Base-by-base conservation (phyloP, 2,329 filamentous ascomycete species). In the Sarocladium kiliense region DNA sequence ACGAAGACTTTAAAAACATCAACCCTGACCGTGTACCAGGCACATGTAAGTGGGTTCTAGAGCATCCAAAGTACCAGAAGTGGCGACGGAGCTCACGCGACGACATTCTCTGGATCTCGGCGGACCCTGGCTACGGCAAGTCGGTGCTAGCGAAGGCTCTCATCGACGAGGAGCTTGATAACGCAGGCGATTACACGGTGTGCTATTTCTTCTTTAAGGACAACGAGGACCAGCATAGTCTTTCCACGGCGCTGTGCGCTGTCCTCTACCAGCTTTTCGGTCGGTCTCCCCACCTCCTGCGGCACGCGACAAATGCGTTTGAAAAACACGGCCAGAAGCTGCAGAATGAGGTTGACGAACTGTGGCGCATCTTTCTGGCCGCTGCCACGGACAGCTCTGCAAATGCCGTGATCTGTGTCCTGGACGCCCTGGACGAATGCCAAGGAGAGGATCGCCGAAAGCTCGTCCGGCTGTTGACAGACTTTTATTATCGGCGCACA, bases 151-250 rank as follows among this genome's bases (percentile, higher is more conserved):
- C 69, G 14, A 68, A 56, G 56, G 64, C 64, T 41, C 54, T 74
- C 2, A 56, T 68, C 1, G 67, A 73, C 26, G 27, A 62, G 1
- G 44, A 65, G 1, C 55, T 71, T 2, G 45, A 50, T 3, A 57
- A 30, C 1, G 58, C n/a, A 1, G 41, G 39, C 9, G 54, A 54
- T 2, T 58, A 58, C 36, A 66, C 59, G 2, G 61, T 61, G 14
- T 70, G 67, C 49, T 74, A 72, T 51, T 74, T 72, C 61, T 74
- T 73, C 59, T 76, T 76, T 63, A 74, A 74, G 34, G 71, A 74
- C n/a, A 67, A 66, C 23, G 61, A 65, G 3, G 66, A 72, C n/a
- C 70, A 74, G 37, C 68, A 56, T 16, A 65, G 49, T 11, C 27
- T 58, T 4, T 57, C 56, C 11, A 58, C 25, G 34, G 72, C 72